Base-by-base conservation (phyloP, 2,329 filamentous ascomycete genomes). In the Lachnellula arida region DNA sequence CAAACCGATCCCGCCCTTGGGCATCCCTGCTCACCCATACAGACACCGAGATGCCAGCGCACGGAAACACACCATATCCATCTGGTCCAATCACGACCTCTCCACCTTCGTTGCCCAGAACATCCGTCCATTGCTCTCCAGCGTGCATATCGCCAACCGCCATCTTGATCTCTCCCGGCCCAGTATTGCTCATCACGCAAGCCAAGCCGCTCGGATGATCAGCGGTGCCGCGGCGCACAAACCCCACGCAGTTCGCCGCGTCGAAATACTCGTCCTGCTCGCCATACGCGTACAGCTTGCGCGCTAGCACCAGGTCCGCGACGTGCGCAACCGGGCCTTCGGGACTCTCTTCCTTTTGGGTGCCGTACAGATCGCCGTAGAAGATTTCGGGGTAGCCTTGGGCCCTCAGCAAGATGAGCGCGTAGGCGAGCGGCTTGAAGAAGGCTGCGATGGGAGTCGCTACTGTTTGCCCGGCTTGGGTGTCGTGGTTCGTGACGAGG, bases 401-500 rank as follows among this genome's bases (percentile, higher is more conserved):
- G 48, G 76, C 68, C 8, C 82, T 78, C 17, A 89, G 78, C 1
- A 89, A 77, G 51, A 89, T 87, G 49, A 89, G 75, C 0, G 84
- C 73, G 68, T 89, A 88, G 11, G 85, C 87, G 11, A 89, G 74
- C 0, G 84, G 78, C 69, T 87, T 87, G 73, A 89, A 86, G 71
- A 79, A 84, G 35, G 76, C 73, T 53, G 81, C 76, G 40, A 89
- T 79, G 1, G 79, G 80, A 1, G 81, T 74, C 60, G 78, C 81
- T 39, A 84, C 73, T 1, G 81, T 77, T 65, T 86, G 84, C 11
- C 81, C 80, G 34, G 78, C 71, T 74, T 79, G 80, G 0, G 85
- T 88, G 67, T 89, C 85, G 72, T 88, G 86, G 68, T 87, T 88
- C 67, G 81, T 81, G 2, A 88, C 83, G 11, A 88, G 77, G 0